Base-by-base conservation (phyloP, 73 alveolate genomes). In the Breviolum minutum region DNA sequence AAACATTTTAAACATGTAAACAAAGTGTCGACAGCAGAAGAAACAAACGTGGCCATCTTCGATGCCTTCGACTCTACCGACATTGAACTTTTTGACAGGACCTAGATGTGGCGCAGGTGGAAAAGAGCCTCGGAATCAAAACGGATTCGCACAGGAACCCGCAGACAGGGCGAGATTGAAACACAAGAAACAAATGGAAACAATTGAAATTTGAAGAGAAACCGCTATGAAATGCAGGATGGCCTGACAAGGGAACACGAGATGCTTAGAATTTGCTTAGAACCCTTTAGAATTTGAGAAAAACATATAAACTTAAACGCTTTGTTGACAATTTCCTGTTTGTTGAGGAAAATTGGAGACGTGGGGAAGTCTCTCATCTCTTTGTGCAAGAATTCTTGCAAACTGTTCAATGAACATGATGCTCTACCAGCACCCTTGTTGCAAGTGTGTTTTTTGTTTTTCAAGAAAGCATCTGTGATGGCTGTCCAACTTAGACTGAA, bases 321-420 rank as follows among this genome's bases (percentile, higher is more conserved):
- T 17, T 66, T 14, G 3, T 17, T 22, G n/a, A 2, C 77, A 68
- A 68, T 68, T 14, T 22, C 77, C 77, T 27, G 13, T 76, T 8
- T 32, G 69, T 30, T 80, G 61, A 89, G 96, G 96, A 89, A 90
- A 87, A 71, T 90, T n/a, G 97, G 97, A 13, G 97, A 90, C 26
- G 97, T 90, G 97, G 97, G 97, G 32, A 90, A 71, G 83, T 90
- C 97, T 20, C 97, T 90, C 32, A 90, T 90, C 88, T 70, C 97
- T 16, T 19, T 90, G 79, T 90, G 97, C 97, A 70, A 90, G 19
- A 90, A 26, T 63, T 90, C 97, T 68, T 71, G 88, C 87, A 48
- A 90, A 17, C 97, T 90, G 7, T 90, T 90, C 87, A 90, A 90
- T 30, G 97, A 90, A 87, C 97, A 76, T 30, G 87, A 90, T 19